Evolutionary conservation across 495 filamentous ascomycete genomes (phyloP).

Genomic region (Penicillium parvum): DNA sequence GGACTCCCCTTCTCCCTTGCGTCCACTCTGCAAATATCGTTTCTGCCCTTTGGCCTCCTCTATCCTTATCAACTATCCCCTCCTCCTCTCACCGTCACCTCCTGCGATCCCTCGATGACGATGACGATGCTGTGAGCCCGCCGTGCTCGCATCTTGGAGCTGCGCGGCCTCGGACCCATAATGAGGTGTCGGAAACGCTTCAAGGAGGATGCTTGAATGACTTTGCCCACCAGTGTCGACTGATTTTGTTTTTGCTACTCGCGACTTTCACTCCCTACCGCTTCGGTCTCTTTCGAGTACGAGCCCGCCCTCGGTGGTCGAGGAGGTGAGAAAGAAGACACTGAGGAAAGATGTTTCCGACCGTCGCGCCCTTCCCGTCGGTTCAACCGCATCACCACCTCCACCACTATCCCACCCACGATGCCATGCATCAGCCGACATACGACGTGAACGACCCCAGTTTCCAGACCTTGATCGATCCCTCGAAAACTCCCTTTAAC

Average conservation of each 20-base stretch:
- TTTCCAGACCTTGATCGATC: slow-evolving; percentile 27
- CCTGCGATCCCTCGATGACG: slow-evolving; percentile 14
- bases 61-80: slow-evolving; percentile 14
- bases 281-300: slow-evolving; percentile 1
- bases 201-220: slow-evolving; percentile 47
- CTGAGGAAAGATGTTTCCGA: slow-evolving; percentile 40
- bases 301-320: slow-evolving; percentile 15
- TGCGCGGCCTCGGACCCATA: slow-evolving; percentile 30
- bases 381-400: slow-evolving; percentile 46
- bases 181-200: slow-evolving; percentile 51
- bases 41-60: slow-evolving; percentile 7
- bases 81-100: background rate
- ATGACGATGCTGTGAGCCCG: slow-evolving; percentile 19
- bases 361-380: slow-evolving; percentile 41
- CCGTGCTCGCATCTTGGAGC: slow-evolving; percentile 4
- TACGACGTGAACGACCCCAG: slow-evolving; percentile 30
- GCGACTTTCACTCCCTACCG: slow-evolving; percentile 3
- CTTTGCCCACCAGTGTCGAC: slow-evolving; percentile 25
- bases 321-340: slow-evolving; percentile 8
- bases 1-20: slow-evolving; percentile 26
- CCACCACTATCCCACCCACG: slow-evolving; percentile 29
- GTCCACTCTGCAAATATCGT: slow-evolving; percentile 8
- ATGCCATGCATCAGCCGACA: slow-evolving; percentile 20
- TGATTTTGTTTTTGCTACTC: slow-evolving; percentile 20
- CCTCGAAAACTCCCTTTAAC: slow-evolving; percentile 25